Percentiles rank a stretch among this genome's conserved stretches.
Evolutionary conservation across 1,284 basidiomycete genomes (phyloP).

Genomic region (Hypsizygus ulmarius): DNA sequence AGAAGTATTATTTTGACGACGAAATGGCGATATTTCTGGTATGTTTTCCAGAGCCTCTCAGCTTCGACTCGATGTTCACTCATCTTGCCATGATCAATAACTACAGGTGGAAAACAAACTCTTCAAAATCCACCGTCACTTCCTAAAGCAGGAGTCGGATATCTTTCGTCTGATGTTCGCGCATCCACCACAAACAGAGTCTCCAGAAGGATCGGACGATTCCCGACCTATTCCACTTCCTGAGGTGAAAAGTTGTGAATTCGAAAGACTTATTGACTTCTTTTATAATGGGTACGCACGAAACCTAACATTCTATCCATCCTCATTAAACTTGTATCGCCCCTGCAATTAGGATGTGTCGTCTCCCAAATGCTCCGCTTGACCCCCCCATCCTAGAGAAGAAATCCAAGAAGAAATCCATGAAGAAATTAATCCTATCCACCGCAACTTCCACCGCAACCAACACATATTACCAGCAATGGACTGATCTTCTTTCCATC

Average conservation of each 20-base stretch:
- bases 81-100: too few species aligned
- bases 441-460: neutral
- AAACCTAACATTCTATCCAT: neutral
- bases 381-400: neutral
- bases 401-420: too few species aligned
- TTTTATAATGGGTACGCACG: slow-evolving; percentile 7
- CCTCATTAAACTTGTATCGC: neutral
- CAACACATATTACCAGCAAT: slow-evolving; percentile 8
- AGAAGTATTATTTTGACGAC: slow-evolving; percentile 8
- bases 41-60: neutral
- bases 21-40: slow-evolving; percentile 4
- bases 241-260: slow-evolving; percentile 5
- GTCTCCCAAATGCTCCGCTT: neutral
- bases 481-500: slow-evolving; percentile 20
- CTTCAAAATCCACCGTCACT: slow-evolving; percentile 12
- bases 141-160: slow-evolving; percentile 7
- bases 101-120: slow-evolving; percentile 8
- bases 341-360: neutral
- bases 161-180: slow-evolving; percentile 10
- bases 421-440: too few species aligned
- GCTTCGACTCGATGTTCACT: too few species aligned
- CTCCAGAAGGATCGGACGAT: slow-evolving; percentile 7
- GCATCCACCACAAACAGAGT: slow-evolving; percentile 1
- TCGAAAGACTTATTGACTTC: slow-evolving; percentile 8
- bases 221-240: slow-evolving; percentile 8